Base-by-base conservation (phyloP, 2,329 filamentous ascomycete species). In the Monilinia fructicola region DNA sequence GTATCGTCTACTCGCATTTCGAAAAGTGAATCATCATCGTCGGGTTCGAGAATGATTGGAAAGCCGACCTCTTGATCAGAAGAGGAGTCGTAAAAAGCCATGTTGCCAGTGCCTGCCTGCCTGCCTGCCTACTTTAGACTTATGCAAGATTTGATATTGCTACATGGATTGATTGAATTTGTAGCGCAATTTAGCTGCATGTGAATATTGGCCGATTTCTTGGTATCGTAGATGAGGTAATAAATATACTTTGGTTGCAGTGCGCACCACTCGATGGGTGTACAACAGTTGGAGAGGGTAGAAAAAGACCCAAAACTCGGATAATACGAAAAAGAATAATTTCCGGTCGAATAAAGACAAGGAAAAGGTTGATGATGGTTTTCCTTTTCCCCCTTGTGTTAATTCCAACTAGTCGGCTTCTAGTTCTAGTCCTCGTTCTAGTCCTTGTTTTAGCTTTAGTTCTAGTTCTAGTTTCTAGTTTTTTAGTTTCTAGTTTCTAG, bases 41-140 rank as follows among this genome's bases (percentile, higher is more conserved):
- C 68, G 18, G 71, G 69, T 56, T 71, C 64, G 65, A 72, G 67
- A 31, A 72, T 64, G 38, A 72, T 71, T 26, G 71, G 71, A 54
- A 71, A 67, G 26, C 48, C 66, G 66, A 48, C 61, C 54, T 66
- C 63, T 31, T 65, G 65, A 26, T 64, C 60, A 18, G 69, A 69
- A 53, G 70, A 67, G n/a, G 69, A 70, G 50, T 70, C 65, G 69
- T 70, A 70, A 23, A 67, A 69, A 23, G 67, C 67, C 69, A 70
- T 71, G 40, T 46, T 61, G 61, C n/a, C 56, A 31, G 16, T 35
- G 35, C 58, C n/a, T 50, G n/a, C 16, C 56, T 61, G 53, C 31
- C 50, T 48, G 31, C 31, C 31, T 35, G 31, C 31, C n/a, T n/a
- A 14, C 55, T 35, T 53, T 31, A 61, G 60, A 69, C 66, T 67